phyloP scores from a whole-genome alignment of 2,329 filamentous ascomycete genomes.

The Xylariaceae sp. region DNA sequence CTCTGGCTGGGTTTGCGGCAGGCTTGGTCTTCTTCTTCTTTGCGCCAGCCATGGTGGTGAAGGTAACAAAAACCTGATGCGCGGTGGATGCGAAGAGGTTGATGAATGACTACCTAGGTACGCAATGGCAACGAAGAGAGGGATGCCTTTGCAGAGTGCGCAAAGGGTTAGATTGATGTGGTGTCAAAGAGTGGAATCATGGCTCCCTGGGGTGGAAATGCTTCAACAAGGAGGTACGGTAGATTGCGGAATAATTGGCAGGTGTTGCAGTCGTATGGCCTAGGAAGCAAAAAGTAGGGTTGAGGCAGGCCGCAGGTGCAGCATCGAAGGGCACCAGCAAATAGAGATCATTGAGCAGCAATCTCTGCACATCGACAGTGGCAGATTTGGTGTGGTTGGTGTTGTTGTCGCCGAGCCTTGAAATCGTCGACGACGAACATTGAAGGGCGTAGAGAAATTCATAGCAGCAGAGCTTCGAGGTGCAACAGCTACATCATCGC shows the following conservation, averaged over 20 bases:
- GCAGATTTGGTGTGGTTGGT: not conserved
- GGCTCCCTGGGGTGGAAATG: no score
- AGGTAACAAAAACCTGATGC: not conserved
- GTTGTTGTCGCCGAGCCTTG: not conserved
- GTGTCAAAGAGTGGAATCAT: no score
- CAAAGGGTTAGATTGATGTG: no score
- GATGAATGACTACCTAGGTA: not conserved
- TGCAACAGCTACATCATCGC: no score
- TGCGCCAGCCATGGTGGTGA: conserved; percentile 58
- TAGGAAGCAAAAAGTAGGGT: no score
- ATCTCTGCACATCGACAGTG: not conserved
- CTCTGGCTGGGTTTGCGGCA: conserved; percentile 79
- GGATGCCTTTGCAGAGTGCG: not conserved
- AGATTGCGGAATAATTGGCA: not conserved
- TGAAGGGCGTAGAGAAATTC: no score
- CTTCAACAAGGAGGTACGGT: no score
- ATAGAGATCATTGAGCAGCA: not conserved
- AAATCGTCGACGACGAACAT: no score
- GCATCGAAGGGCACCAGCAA: no score
- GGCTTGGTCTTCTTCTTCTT: conserved; percentile 92
- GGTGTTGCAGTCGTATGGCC: not conserved
- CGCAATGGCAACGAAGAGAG: not conserved
- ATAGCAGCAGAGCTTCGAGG: no score
- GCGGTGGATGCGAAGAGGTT: not conserved
- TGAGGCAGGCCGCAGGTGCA: no score